Base-by-base conservation (phyloP, 768 basidiomycete genomes). In the Amanita polypyramis region DNA sequence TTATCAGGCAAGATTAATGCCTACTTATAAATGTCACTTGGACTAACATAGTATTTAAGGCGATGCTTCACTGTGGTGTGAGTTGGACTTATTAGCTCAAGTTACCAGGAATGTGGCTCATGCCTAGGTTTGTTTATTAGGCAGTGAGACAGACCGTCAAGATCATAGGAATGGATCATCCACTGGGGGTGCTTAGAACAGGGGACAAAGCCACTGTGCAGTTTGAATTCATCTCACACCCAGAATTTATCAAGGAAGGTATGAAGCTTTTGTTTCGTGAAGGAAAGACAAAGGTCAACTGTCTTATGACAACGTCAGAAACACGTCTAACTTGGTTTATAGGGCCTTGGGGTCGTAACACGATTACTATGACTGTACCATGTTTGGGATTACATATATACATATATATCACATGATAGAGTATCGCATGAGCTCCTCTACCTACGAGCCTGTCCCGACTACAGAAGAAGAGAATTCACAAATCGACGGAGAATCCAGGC, bases 261-360 rank as follows among this genome's bases (percentile, higher is more conserved):
- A 90, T 89, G 83, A 91, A 93, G 65, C 70, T 95, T 19, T 65
- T 99, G 10, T 93, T 98, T 62, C 73, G 95, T 34, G 96, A 98
- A 65, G 95, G 94, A 3, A 92, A 91, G 70, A 96, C 93, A 0
- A 97, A 96, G 74, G 92, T 82, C 29, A 70, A n/a, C n/a, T n/a
- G 58, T 15, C 21, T n/a, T 14, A 41, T 41, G 36, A 15, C 25
- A 12, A 42, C 32, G 54, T 33, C 27, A 21, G 35, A 17, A 40
- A 38, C 40, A 33, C 43, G 49, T 25, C 39, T 38, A 8, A 51
- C 41, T 41, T 33, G 56, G 29, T 45, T 51, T 25, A 3, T 43
- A 89, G 85, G 85, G 85, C 12, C 73, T 89, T 49, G 85, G 85
- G 8, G 82, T 87, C 10, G 77, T 89, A 56, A 88, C 85, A 1